These are phyloP conservation scores for Pezizomycotina sp. DNA, from an alignment of 2,329 filamentous ascomycete genomes.

Conservation along the genomic window DNA sequence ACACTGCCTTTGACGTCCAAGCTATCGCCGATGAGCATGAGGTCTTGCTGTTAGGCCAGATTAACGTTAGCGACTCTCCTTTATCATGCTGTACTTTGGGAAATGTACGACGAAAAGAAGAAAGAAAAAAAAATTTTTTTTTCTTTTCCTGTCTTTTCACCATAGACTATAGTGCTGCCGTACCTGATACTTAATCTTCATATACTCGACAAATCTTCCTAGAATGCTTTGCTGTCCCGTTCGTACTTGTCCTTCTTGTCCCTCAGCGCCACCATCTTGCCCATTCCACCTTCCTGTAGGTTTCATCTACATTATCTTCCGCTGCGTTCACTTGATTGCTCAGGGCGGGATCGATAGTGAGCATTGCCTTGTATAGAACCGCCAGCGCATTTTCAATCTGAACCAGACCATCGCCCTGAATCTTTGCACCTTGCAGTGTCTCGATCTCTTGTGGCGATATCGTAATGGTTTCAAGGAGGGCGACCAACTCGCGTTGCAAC, in stretches of 20 bases:
- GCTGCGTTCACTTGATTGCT: slow-evolving; percentile 34
- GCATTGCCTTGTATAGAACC: slow-evolving; percentile 77
- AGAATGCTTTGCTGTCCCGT: slow-evolving; percentile 57
- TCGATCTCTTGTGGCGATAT: slow-evolving; percentile 63
- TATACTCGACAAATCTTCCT: slow-evolving; percentile 64
- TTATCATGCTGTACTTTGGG: not conserved
- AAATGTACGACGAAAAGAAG: too few species aligned
- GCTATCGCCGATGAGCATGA: too few species aligned
- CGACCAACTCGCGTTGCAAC: slow-evolving; percentile 74
- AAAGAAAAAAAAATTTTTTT: slow-evolving; percentile 48
- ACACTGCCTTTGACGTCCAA: slow-evolving; percentile 47
- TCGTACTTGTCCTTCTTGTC: slow-evolving; percentile 87
- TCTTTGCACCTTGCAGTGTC: slow-evolving; percentile 36
- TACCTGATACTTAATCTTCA: slow-evolving; percentile 59
- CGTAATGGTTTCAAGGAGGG: slow-evolving; percentile 75
- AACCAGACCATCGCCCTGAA: slow-evolving; percentile 43
- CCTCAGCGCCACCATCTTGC: slow-evolving; percentile 81
- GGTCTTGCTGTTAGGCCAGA: too few species aligned
- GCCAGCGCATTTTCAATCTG: slow-evolving; percentile 64
- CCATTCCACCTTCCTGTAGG: slow-evolving; percentile 44
- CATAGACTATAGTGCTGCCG: slow-evolving; percentile 28
- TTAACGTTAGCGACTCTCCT: slow-evolving; percentile 16
- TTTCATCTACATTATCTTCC: slow-evolving; percentile 4
- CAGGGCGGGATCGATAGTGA: slow-evolving; percentile 76
- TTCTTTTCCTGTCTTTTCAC: slow-evolving; percentile 31